Base-by-base conservation (phyloP, 1,284 basidiomycete genomes). In the Trametes versicolor region DNA sequence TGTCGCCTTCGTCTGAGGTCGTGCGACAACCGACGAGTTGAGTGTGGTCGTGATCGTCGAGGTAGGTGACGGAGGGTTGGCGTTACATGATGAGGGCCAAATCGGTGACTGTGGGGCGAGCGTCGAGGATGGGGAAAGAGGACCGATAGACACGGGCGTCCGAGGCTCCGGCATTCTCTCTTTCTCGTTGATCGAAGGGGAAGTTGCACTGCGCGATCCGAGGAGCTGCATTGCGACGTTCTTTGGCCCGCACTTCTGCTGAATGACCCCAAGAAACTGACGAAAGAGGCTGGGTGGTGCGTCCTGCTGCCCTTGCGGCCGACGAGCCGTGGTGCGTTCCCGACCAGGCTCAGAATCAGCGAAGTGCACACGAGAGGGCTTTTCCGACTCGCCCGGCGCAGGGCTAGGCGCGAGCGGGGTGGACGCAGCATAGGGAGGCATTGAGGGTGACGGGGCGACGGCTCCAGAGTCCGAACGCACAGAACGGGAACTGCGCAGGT, bases 221-320 rank as follows among this genome's bases (percentile, higher is more conserved):
- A 67, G 53, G 25, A 74, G 48, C 47, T 70, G 69, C 63, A 66
- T 68, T 41, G 71, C 73, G 54, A 71, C 72, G 65, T 76, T 75
- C 60, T 67, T 66, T n/a, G 73, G 75, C 52, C 72, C 74, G 67
- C 78, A 78, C 48, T 71, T 72, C 55, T 68, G 65, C 68, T 78
- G 76, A 29, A 72, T 60, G 27, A 63, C 59, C 25, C 72, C 72
- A 47, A 78, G 68, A 32, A 73, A 58, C 45, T 49, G 51, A 48
- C 73, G 70, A 23, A 72, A 60, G 47, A 69, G 68, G n/a, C 60
- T 65, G 23, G 60, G 29, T 19, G 63, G 54, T 9, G 52, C 55
- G 36, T 64, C 61, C 50, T 53, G 55, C 49, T 62, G 62, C 52
- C 48, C 54, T 56, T 47, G 56, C 53, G 56, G 56, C 48, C 48